Evolutionary conservation across 768 basidiomycete species (phyloP), one percentile per base, ranked within the genome.

Genomic region (Leccinellum rugosiceps): DNA sequence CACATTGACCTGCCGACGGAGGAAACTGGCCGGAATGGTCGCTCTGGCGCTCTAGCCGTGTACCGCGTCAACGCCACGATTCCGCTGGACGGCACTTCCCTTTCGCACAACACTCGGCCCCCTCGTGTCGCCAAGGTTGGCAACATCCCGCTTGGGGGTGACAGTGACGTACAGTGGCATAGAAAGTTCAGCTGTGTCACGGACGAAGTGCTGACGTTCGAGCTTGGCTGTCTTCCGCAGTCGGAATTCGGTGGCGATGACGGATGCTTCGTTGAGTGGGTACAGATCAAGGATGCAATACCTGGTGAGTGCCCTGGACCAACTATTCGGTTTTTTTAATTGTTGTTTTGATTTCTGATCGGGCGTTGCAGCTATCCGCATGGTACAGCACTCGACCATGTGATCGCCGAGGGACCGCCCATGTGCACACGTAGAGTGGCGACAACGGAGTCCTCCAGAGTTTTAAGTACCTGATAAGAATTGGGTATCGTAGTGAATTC

Each of bases 171-270:
- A 14, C 7, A 25, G 23, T 25, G 23, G 23, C n/a, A 28, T 6
- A 28, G 28, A 6, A 28, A 45, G 41, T 50, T 62, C 6, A 57
- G 21, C 34, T 62, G 60, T 28, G 43, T 15, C 2, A 46, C 10
- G 19, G 60, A 62, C 1, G 60, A 62, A 15, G 60, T 62, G 2
- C 55, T 62, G 8, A 57, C 60, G 3, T 62, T 62, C 25, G 60
- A 62, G 30, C 55, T 62, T 17, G 30, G 60, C 7, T 62, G 60
- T 15, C 51, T 58, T 45, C 52, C 60, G 3, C 15, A 4, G 48
- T 52, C 26, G 14, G 60, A 62, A 41, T 52, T 54, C 1, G 55
- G 55, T 4, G 60, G 46, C 3, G 60, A 61, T 50, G n/a, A 51
- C 13, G 26, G 23, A 3, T 62, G 60, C 32, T 23, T 30, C 1